Conservation (phyloP, 2,329 filamentous ascomycete species). For the Hysterium pulicare region DNA sequence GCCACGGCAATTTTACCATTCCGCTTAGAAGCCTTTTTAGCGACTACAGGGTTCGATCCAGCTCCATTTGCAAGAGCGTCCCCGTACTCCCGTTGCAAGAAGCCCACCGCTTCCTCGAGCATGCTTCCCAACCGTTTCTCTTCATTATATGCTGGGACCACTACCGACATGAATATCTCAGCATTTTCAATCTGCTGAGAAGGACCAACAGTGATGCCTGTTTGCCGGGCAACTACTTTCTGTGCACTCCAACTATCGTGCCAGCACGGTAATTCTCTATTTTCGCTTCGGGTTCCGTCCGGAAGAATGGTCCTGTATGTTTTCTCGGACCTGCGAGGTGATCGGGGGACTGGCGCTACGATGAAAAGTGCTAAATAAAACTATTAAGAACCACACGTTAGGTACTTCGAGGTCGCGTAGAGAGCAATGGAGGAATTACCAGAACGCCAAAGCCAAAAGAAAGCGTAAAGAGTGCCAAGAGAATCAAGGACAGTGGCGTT, state of each 20-base stretch:
- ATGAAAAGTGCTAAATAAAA: constrained; percentile 67
- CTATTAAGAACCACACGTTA: constrained; percentile 35
- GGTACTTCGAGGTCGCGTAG: not conserved
- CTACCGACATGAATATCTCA: constrained; percentile 82
- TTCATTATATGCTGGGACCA: constrained; percentile 95
- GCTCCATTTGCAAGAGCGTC: constrained; percentile 29
- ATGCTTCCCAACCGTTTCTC: constrained; percentile 78
- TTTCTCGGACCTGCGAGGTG: constrained; percentile 74
- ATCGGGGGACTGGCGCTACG: constrained; percentile 77
- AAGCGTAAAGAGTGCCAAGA: constrained; percentile 4
- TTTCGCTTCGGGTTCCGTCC: constrained; percentile 55
- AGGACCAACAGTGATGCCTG: constrained; percentile 17
- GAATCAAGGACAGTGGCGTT: constrained; percentile 5
- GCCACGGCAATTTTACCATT: too few relatives aligned
- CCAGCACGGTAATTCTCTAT: constrained; percentile 75
- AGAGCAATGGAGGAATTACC: constrained; percentile 5
- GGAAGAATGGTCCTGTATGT: constrained; percentile 73
- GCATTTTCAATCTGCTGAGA: constrained; percentile 65
- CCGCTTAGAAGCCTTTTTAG: constrained; percentile 26
- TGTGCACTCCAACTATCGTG: constrained; percentile 69
- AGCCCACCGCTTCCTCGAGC: constrained; percentile 84
- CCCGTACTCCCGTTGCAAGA: constrained; percentile 75
- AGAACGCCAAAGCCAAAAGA: constrained; percentile 5
- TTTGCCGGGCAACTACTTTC: constrained; percentile 44
- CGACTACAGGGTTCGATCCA: constrained; percentile 3